These are phyloP conservation scores for Phytophthora palmivora DNA, from an alignment of 352 stramenopile species.

Conservation along the genomic window DNA sequence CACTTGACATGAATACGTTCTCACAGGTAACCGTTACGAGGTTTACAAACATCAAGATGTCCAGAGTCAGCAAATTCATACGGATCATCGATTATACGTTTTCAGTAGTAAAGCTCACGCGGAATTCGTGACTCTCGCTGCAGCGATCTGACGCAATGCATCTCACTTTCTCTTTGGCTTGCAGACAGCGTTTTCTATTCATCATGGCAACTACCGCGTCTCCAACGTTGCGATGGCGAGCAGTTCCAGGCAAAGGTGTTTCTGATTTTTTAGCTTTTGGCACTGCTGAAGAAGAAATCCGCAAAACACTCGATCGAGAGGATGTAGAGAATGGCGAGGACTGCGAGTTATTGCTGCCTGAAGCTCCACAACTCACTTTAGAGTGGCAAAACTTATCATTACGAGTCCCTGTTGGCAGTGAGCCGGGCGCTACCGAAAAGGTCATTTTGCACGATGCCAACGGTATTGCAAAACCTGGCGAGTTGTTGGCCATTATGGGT, in stretches of 20 bases:
- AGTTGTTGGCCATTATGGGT: conserved; percentile 69
- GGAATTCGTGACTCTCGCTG: background rate
- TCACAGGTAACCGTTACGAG: too few relatives aligned
- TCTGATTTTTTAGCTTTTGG: conserved; percentile 1
- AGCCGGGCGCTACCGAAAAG: conserved; percentile 19
- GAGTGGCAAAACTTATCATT: conserved; percentile 1
- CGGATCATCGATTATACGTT: background rate
- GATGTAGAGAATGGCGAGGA: background rate
- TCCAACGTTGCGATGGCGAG: conserved; percentile 9
- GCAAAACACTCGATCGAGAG: conserved; percentile 6
- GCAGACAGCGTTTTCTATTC: too few relatives aligned
- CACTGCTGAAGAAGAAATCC: conserved; percentile 8
- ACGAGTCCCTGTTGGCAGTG: conserved; percentile 2
- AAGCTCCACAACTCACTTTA: conserved; percentile 4
- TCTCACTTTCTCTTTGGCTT: conserved; percentile 2
- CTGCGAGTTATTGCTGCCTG: conserved; percentile 1
- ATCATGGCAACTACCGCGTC: background rate
- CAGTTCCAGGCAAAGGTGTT: conserved; percentile 4
- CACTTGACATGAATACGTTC: too few relatives aligned
- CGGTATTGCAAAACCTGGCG: conserved; percentile 48
- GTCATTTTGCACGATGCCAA: conserved; percentile 59
- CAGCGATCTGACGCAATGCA: background rate
- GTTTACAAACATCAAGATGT: background rate
- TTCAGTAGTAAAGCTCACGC: conserved; percentile 15
- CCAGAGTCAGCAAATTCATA: background rate